Evolutionary conservation across 257 asterid species (phyloP).

Genomic region (Dorcoceras hygrometricum): DNA sequence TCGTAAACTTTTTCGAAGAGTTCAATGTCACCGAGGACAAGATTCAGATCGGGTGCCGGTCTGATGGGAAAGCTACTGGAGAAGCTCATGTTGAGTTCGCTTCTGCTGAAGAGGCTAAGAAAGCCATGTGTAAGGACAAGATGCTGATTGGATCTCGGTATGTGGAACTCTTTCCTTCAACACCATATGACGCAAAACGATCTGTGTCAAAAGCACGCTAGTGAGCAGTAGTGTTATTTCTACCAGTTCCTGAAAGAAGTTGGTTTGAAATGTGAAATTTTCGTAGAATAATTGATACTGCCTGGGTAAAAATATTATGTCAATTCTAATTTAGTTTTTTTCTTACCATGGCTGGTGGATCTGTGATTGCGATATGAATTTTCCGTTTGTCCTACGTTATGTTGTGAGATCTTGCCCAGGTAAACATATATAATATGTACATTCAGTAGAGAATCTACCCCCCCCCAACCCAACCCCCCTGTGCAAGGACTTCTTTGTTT

Average conservation of each 20-base stretch:
- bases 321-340: no score
- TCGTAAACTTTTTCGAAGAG: conserved; percentile 67
- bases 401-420: background rate
- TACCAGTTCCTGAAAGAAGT: background rate
- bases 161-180: conserved; percentile 91
- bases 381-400: background rate
- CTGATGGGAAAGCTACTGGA: conserved; percentile 93
- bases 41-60: conserved; percentile 61
- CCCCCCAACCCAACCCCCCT: no score
- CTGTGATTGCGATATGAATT: background rate
- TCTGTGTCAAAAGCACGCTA: conserved; percentile 66
- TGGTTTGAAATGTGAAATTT: background rate
- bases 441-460: no score
- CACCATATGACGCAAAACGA: conserved; percentile 65
- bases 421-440: no score
- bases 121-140: conserved; percentile 85
- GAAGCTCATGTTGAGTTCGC: conserved; percentile 83
- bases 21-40: conserved; percentile 56
- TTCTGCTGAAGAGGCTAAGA: conserved; percentile 76
- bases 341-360: background rate
- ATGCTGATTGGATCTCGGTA: conserved; percentile 82
- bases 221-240: background rate
- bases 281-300: background rate
- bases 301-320: background rate
- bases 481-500: no score